phyloP scores from a whole-genome alignment of 1,139 yeast genomes.

The Arxiozyma bovina region DNA sequence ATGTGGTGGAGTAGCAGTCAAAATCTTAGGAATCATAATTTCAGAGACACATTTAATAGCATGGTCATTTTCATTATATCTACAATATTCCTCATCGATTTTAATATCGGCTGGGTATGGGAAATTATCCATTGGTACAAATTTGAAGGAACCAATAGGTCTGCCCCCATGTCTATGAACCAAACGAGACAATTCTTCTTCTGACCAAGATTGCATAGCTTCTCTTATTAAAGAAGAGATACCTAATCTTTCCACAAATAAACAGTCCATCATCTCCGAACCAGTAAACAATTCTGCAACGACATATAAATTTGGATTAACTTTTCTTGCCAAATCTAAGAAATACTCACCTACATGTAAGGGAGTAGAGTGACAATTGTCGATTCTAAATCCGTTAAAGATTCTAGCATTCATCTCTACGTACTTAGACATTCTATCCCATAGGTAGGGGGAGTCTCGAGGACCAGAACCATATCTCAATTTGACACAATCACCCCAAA shows the following conservation, averaged over 20 bases:
- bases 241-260: conserved; percentile 85
- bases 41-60: conserved; percentile 40
- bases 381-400: conserved; percentile 86
- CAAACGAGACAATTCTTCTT: conserved; percentile 73
- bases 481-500: conserved; percentile 97
- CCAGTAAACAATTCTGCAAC: conserved; percentile 95
- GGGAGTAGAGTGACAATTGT: conserved; percentile 94
- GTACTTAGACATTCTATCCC: conserved; percentile 83
- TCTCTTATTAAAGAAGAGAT: conserved; percentile 84
- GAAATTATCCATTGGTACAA: conserved; percentile 64
- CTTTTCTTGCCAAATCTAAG: conserved; percentile 77
- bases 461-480: conserved; percentile 71
- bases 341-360: conserved; percentile 85
- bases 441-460: conserved; percentile 77
- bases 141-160: conserved; percentile 84
- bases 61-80: conserved; percentile 19
- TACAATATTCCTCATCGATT: conserved; percentile 29
- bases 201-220: conserved; percentile 95
- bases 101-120: conserved; percentile 52
- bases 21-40: conserved; percentile 54
- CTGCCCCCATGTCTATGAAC: conserved; percentile 91
- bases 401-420: conserved; percentile 63
- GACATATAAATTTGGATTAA: conserved; percentile 78
- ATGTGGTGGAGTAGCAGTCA: conserved; percentile 68
- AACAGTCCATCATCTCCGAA: conserved; percentile 79